Evolutionary conservation across 331 rosid genomes (phyloP), one percentile per base, ranked within the genome.

Genomic region (Pyracantha coccinea): DNA sequence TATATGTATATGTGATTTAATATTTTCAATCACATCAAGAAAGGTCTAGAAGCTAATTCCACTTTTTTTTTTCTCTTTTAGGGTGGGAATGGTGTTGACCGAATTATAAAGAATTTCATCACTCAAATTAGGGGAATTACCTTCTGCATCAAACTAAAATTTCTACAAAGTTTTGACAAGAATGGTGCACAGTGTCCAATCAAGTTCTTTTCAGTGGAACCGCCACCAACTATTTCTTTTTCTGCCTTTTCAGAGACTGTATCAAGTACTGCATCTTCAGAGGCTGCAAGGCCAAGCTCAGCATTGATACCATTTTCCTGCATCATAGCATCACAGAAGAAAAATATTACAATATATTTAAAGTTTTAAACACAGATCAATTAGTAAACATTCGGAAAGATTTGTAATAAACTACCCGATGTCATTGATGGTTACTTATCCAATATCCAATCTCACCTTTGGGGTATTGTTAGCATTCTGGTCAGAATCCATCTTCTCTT

Each of bases 191-290:
- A 87, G 28, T 78, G 81, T 64, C 99, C 99, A 62, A 94, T 82
- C 92, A 92, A 81, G 79, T 89, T 81, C 85, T 89, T 92, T 78
- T 86, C 92, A 20, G 75, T 45, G 17, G 89, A 80, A 82, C 82
- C 78, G n/a, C 93, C 91, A 33, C 87, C 85, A 76, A 94, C 79
- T 71, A 94, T 92, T 86, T 94, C 99, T 78, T 87, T 94, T 80
- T 94, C 99, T 66, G 96, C 92, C 68, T 86, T 90, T 75, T 94
- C 97, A 66, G 90, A 82, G 73, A 94, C 83, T 33, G 89, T 83
- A 84, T 94, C 99, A 84, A 94, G 86, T 67, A 81, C 73, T 61
- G 97, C 99, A 84, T 94, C 99, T 88, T 89, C 99, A 65, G 97
- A 91, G 20, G 96, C 96, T 44, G 99, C 82, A 82, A 94, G 87